Base-by-base conservation (phyloP, 73 alveolate species). In the Breviolum minutum region DNA sequence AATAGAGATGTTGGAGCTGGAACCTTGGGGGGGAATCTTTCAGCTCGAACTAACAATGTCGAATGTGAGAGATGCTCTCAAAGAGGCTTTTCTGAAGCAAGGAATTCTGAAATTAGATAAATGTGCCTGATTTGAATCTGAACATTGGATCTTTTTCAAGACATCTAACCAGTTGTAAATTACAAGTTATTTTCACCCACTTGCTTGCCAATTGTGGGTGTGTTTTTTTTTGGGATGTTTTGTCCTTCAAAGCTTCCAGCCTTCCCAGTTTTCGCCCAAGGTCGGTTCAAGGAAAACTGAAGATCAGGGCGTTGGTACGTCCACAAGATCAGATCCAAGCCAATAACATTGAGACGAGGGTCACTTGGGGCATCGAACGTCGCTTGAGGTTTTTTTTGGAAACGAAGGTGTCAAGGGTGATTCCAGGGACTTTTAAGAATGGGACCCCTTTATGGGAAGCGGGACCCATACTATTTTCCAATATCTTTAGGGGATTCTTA, bases 301-400 rank as follows among this genome's bases (percentile, higher is more conserved):
- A 92, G 90, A 92, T 92, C 79, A 64, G 98, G 68, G 98, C 98
- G 8, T 48, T 92, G 98, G 98, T 92, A 17, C 98, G 98, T 26
- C 91, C 98, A 12, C 98, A 92, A 32, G 98, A 92, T 63, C 89
- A 92, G 98, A 92, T 92, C 48, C 98, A 92, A 64, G 79, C 98
- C 90, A 92, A 92, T 91, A 92, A 73, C 91, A 92, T 92, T 68
- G 98, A 92, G 98, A 61, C 80, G 19, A n/a, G 90, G 66, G 98
- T 81, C 20, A 16, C 54, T 24, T 32, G 27, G 94, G 71, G 30
- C 2, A 32, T 32, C 30, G 48, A 14, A 48, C 24, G 68, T 20
- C 63, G 20, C 61, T 10, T 10, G 19, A 2, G 5, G 63, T 4
- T 32, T 27, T 79, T 27, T 63, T 8, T 70, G 80, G 24, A 17